Evolutionary conservation across 164 flowering plant genomes (phyloP).

Genomic region (Santalum album): DNA sequence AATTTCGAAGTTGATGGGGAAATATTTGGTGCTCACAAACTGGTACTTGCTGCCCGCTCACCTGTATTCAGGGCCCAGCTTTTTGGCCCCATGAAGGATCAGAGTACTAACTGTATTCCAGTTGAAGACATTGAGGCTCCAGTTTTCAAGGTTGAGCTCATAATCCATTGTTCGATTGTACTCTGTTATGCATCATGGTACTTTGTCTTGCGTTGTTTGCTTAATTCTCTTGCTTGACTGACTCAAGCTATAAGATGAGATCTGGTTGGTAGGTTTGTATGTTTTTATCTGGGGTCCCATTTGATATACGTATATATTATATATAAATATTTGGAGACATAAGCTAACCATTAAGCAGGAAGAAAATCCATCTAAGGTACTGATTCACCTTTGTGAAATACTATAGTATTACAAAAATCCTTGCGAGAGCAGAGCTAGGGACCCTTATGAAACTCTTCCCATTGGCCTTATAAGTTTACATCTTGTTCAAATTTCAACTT

Average conservation of each 20-base stretch:
- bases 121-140: slow-evolving; percentile 85
- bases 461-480: too few species aligned
- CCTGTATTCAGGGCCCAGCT: slow-evolving; percentile 92
- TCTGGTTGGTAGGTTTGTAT: not conserved
- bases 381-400: too few species aligned
- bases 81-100: slow-evolving; percentile 75
- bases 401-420: too few species aligned
- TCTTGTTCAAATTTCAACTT: too few species aligned
- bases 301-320: not conserved
- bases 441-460: too few species aligned
- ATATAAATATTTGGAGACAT: too few species aligned
- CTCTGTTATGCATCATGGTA: not conserved
- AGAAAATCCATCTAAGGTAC: too few species aligned
- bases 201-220: not conserved
- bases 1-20: slow-evolving; percentile 76
- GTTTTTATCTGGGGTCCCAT: not conserved
- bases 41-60: slow-evolving; percentile 87
- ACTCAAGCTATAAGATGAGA: not conserved
- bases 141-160: slow-evolving; percentile 58
- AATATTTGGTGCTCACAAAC: slow-evolving; percentile 61
- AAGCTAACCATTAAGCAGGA: too few species aligned
- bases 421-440: too few species aligned
- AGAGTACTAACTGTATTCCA: slow-evolving; percentile 40
- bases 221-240: not conserved
- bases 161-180: not conserved